Conservation (phyloP, 2,329 filamentous ascomycete species). For the Fusarium buxicola region DNA sequence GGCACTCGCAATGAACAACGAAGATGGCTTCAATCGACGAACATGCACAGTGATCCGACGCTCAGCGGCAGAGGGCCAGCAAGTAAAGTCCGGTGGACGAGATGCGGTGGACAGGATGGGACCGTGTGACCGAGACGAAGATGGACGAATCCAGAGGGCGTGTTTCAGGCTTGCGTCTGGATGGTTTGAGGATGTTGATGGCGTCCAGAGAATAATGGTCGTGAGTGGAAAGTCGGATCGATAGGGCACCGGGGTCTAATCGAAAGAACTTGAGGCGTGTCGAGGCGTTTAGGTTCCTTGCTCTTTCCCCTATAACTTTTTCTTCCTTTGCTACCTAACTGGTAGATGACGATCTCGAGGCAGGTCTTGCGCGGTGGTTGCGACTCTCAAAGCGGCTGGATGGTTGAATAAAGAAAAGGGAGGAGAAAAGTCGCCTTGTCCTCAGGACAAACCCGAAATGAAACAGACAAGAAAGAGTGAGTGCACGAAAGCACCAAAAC, state of each 20-base stretch:
- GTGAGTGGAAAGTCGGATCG: slow-evolving; percentile 32
- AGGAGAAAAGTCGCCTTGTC: slow-evolving; percentile 31
- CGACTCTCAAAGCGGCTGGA: slow-evolving; percentile 28
- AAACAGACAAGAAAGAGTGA: slow-evolving; percentile 4
- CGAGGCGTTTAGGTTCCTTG: slow-evolving; percentile 29
- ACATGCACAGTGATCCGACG: slow-evolving; percentile 23
- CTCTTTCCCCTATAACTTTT: slow-evolving; percentile 18
- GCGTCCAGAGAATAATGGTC: slow-evolving; percentile 27
- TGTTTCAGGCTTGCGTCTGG: slow-evolving; percentile 46
- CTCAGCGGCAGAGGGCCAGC: slow-evolving; percentile 24
- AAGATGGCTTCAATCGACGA: slow-evolving; percentile 30
- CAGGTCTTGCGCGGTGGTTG: slow-evolving; percentile 23
- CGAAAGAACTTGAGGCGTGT: slow-evolving; percentile 21
- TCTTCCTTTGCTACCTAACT: background rate
- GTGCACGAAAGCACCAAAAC: slow-evolving; percentile 14
- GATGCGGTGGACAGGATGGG: slow-evolving; percentile 18
- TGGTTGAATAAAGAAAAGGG: slow-evolving; percentile 13
- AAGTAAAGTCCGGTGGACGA: slow-evolving; percentile 25
- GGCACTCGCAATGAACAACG: slow-evolving; percentile 40
- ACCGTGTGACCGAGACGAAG: slow-evolving; percentile 35
- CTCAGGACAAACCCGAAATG: slow-evolving; percentile 26
- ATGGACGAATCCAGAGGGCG: slow-evolving; percentile 37
- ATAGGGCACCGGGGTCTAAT: slow-evolving; percentile 19
- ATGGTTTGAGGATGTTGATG: slow-evolving; percentile 36
- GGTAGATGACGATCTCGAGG: slow-evolving; percentile 9